A percentile compares a stretch with the other conserved stretches of the same genome.
Evolutionary conservation across 345 rosid species (phyloP).

Genomic region (Eucalyptus viminalis): DNA sequence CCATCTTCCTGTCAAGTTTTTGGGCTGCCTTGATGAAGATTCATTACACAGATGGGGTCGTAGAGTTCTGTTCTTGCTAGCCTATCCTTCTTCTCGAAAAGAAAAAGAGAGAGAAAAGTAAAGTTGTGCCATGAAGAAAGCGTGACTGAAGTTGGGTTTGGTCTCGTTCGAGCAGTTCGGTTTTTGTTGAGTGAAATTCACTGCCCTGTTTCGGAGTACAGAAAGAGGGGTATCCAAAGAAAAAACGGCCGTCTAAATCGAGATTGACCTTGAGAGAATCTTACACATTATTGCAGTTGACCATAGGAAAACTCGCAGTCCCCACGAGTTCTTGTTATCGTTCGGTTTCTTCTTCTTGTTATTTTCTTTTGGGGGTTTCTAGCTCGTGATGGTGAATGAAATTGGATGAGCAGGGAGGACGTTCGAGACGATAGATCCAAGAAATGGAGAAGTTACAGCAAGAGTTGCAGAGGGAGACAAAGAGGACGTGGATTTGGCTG

Average conservation of each 20-base stretch:
- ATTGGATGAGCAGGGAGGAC: conserved; percentile 19
- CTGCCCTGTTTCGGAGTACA: background rate
- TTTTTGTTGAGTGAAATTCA: background rate
- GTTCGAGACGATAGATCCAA: conserved; percentile 51
- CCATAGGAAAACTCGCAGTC: too few species aligned
- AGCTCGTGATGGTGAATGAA: background rate
- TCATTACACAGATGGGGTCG: background rate
- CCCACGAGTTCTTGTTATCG: background rate
- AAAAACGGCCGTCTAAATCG: background rate
- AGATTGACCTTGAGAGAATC: background rate
- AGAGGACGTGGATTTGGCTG: conserved; percentile 55
- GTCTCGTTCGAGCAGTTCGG: background rate
- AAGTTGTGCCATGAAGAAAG: background rate
- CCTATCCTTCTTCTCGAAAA: background rate
- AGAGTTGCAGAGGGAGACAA: conserved; percentile 38
- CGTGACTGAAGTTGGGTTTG: background rate
- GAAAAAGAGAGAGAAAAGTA: background rate
- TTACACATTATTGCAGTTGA: background rate
- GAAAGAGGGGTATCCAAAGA: background rate
- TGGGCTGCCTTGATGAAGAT: background rate
- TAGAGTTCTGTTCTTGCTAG: background rate
- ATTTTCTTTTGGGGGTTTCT: background rate
- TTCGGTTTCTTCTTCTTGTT: background rate
- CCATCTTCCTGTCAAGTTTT: background rate
- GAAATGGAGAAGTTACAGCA: conserved; percentile 30